A percentile compares a stretch with the other conserved stretches of the same genome.
phyloP scores from a whole-genome alignment of 148 eudicot species.

The Dianthus caryophyllus region DNA sequence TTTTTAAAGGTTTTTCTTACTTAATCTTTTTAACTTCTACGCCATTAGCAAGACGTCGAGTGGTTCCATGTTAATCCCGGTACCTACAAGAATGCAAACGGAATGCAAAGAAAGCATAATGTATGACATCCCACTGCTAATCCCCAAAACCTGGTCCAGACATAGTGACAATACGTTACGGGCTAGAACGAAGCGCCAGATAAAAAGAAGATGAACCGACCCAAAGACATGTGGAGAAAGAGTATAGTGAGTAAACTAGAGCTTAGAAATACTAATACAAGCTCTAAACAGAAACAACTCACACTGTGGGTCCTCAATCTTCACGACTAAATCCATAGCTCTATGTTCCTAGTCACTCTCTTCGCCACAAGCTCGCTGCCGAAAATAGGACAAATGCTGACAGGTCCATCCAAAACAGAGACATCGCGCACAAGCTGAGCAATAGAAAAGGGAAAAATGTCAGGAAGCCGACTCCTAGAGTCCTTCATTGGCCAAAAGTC shows the following conservation, averaged over 20 bases:
- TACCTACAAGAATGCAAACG: too few relatives aligned
- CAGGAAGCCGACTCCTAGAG: not conserved
- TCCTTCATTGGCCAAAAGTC: not conserved
- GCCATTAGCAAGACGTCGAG: too few relatives aligned
- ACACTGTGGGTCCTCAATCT: too few relatives aligned
- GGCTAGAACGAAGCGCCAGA: not conserved
- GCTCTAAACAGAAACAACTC: not conserved
- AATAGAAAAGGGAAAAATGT: not conserved
- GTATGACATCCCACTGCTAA: not conserved
- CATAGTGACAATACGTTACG: not conserved
- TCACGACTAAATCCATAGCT: too few relatives aligned
- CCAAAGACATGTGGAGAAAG: not conserved
- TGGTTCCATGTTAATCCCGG: too few relatives aligned
- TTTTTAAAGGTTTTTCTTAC: too few relatives aligned
- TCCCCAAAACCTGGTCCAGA: not conserved
- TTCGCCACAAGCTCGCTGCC: not conserved
- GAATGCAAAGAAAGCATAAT: not conserved
- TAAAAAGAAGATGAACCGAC: too few relatives aligned
- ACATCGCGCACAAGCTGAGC: not conserved
- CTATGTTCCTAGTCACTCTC: not conserved
- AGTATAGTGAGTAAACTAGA: constrained; percentile 4
- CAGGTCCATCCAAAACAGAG: not conserved
- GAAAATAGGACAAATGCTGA: not conserved
- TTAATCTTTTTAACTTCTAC: too few relatives aligned
- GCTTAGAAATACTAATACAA: not conserved